Evolutionary conservation across 1,139 yeast species (phyloP), one percentile per base, ranked within the genome.

Genomic region (Blastobotrys aristatus): DNA sequence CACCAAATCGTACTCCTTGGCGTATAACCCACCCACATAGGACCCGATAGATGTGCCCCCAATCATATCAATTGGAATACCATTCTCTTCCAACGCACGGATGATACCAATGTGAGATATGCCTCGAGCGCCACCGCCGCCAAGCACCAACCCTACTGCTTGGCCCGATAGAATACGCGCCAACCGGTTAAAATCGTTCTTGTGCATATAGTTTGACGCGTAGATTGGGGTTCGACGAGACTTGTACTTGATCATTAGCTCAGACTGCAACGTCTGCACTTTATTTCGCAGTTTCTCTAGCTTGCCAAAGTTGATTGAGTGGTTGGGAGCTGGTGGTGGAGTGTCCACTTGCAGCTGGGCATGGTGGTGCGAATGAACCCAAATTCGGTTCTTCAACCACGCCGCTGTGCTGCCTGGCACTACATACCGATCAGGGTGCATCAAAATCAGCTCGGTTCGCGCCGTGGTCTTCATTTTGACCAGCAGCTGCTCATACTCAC

Each of bases 91-190:
- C n/a, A 92, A 69, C 0, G 97, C 96, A 46, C 82, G 80, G n/a
- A 92, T 79, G 2, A 92, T 84, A 5, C 98, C 98, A 42, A 90
- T 75, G 62, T 92, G 98, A 7, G 96, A 79, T 14, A 92, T 76
- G 1, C 98, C 98, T 57, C 98, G 75, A 0, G 98, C 96, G 27
- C 98, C 98, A 40, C 98, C 98, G 13, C 98, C 98, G 3, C 98
- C 98, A 7, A 92, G 72, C 2, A 92, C 97, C 17, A 92, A 71
- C 0, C 97, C 98, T 33, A 92, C 88, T 0, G 96, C 96, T 63
- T 89, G 89, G 14, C 96, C 95, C 0, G 97, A 86, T 22, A 92
- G 68, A 13, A 92, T 77, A 57, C 98, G 75, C 0, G 98, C 98
- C 31, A 92, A 69, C 49, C 98, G 74, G 64, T 87, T 73, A 62